Percentiles rank a stretch among this genome's conserved stretches.
Conservation (phyloP, 192 early-diverging fungal species). For the Entomortierella lignicola region DNA sequence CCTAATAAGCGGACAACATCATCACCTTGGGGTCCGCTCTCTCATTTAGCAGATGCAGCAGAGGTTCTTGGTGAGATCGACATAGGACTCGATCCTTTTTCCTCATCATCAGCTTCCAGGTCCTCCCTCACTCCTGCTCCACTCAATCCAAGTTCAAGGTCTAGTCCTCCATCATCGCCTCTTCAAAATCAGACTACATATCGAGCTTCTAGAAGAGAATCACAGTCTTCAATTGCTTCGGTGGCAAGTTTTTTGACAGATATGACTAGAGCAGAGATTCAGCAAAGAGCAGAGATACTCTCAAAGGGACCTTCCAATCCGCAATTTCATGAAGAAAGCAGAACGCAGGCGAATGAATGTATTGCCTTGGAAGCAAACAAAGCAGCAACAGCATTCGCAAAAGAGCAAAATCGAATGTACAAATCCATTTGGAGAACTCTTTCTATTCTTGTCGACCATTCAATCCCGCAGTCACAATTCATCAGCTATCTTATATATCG, state of each 20-base stretch:
- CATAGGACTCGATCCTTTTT: background rate
- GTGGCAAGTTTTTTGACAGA: background rate
- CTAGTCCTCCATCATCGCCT: background rate
- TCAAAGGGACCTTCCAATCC: background rate
- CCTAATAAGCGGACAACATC: background rate
- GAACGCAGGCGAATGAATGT: background rate
- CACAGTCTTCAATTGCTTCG: background rate
- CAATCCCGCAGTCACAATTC: constrained; percentile 27
- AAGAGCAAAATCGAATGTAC: constrained; percentile 4
- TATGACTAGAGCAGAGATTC: background rate
- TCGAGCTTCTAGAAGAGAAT: too few species aligned
- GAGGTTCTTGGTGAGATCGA: constrained; percentile 1
- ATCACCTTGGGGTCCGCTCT: constrained; percentile 13
- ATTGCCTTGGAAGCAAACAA: background rate
- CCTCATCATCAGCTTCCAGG: too few species aligned
- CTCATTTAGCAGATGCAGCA: constrained; percentile 14
- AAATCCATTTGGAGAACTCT: constrained; percentile 12
- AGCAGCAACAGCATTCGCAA: background rate
- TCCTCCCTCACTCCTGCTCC: background rate
- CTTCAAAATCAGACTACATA: background rate
- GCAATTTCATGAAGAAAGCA: background rate
- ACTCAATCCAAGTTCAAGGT: background rate
- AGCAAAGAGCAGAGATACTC: background rate
- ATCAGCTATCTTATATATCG: constrained; percentile 12
- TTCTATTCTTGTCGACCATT: constrained; percentile 25